phyloP scores from a whole-genome alignment of 83 land plant genomes.

The Picea engelmannii region DNA sequence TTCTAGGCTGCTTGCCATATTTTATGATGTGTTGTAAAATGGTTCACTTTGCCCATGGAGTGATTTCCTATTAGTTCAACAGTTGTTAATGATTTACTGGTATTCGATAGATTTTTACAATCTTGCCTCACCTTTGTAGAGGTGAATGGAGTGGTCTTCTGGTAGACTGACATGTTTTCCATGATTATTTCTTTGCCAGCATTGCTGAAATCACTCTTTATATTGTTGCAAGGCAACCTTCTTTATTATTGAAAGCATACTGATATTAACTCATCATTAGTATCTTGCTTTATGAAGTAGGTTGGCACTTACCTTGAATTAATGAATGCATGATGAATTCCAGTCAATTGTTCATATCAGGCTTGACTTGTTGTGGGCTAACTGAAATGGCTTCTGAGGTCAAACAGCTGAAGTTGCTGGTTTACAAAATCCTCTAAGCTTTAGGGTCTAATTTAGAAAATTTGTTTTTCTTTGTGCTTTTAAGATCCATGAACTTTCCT shows the following conservation, averaged over 20 bases:
- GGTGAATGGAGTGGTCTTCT: background rate
- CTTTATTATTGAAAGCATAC: background rate
- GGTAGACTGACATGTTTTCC: background rate
- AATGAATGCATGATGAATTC: background rate
- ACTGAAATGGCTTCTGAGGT: background rate
- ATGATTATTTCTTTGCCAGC: background rate
- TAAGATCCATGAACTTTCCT: background rate
- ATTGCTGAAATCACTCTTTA: background rate
- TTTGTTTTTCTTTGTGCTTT: background rate
- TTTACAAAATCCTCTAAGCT: background rate
- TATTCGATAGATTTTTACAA: too few species aligned
- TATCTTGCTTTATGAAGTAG: conserved; percentile 2
- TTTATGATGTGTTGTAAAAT: background rate
- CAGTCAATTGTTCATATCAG: background rate
- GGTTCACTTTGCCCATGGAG: background rate
- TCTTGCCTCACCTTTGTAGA: background rate
- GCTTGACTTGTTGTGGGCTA: background rate
- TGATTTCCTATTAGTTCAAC: background rate
- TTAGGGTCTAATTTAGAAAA: background rate
- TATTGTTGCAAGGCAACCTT: background rate
- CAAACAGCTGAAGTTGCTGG: background rate
- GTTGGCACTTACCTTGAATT: background rate
- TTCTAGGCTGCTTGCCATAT: conserved; percentile 3
- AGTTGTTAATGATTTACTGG: background rate
- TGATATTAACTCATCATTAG: background rate